Conservation (phyloP, 140 eudicot species). For the Ambrosia hybrid region DNA sequence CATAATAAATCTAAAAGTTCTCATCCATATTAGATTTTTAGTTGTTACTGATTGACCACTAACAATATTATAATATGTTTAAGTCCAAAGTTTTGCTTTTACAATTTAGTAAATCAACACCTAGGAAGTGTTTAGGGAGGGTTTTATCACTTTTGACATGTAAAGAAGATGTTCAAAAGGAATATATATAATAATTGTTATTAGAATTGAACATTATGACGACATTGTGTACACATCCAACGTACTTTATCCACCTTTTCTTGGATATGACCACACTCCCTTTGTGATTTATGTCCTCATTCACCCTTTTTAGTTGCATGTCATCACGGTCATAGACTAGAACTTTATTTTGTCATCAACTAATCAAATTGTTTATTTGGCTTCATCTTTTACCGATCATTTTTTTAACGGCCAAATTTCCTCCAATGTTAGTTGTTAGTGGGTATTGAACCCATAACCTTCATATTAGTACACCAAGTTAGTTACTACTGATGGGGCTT, state of each 20-base stretch:
- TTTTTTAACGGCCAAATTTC: too few relatives aligned
- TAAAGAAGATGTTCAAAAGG: conserved; percentile 5
- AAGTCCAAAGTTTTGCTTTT: neutral
- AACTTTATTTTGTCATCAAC: neutral
- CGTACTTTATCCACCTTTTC: conserved; percentile 24
- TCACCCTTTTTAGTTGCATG: conserved; percentile 13
- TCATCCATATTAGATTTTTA: neutral
- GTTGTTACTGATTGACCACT: neutral
- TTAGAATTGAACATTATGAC: conserved; percentile 14
- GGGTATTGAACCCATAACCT: too few relatives aligned
- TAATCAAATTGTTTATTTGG: neutral
- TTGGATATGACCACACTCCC: conserved; percentile 15
- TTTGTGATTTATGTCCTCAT: conserved; percentile 31
- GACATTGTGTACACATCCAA: conserved; percentile 27
- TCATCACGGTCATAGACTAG: conserved; percentile 11
- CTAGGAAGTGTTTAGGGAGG: neutral
- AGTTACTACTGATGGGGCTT: too few relatives aligned
- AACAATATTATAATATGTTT: neutral
- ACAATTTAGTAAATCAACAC: neutral
- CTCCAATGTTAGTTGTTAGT: too few relatives aligned
- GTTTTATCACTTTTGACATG: conserved; percentile 5
- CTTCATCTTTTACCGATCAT: neutral
- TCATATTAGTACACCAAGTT: too few relatives aligned
- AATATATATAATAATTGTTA: neutral
- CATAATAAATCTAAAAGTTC: neutral